Conservation (phyloP, 2,329 filamentous ascomycete species). For the Hypoxylon sp. region DNA sequence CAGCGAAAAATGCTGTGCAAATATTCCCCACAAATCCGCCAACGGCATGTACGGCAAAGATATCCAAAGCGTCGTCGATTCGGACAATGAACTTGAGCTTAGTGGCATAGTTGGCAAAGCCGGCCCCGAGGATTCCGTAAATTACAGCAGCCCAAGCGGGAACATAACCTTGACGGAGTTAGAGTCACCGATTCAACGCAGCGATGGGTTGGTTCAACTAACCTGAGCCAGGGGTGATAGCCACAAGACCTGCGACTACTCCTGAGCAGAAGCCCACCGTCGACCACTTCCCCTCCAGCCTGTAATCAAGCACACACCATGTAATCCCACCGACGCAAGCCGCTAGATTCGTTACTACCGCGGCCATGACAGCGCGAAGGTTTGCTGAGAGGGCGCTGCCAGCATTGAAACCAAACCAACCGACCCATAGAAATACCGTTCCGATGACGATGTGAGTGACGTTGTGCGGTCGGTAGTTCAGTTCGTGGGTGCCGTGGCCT, state of each 20-base stretch:
- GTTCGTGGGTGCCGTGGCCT: slow-evolving; percentile 86
- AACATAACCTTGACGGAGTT: slow-evolving; percentile 69
- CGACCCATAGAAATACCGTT: slow-evolving; percentile 94
- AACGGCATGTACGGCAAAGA: slow-evolving; percentile 85
- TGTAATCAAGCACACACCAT: slow-evolving; percentile 91
- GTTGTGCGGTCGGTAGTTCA: slow-evolving; percentile 94
- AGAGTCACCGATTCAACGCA: slow-evolving; percentile 5
- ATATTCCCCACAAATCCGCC: slow-evolving; percentile 85
- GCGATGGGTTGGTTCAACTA: slow-evolving; percentile 41
- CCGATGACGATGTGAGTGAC: slow-evolving; percentile 93
- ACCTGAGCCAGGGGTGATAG: slow-evolving; percentile 89
- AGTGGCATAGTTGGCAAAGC: slow-evolving; percentile 88
- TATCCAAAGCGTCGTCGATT: slow-evolving; percentile 89
- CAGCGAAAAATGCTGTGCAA: slow-evolving; percentile 84
- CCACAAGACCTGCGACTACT: slow-evolving; percentile 87
- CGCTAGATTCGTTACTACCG: slow-evolving; percentile 86
- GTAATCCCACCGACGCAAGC: slow-evolving; percentile 88
- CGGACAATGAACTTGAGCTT: slow-evolving; percentile 88
- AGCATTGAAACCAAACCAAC: slow-evolving; percentile 96
- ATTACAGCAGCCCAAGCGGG: slow-evolving; percentile 87
- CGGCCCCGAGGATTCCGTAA: slow-evolving; percentile 81
- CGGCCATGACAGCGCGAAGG: slow-evolving; percentile 87
- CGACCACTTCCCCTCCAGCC: slow-evolving; percentile 91
- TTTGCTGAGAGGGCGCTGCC: slow-evolving; percentile 86
- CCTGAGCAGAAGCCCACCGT: slow-evolving; percentile 94